Evolutionary conservation across 257 asterid species (phyloP).

Genomic region (Anisodus acutangulus): DNA sequence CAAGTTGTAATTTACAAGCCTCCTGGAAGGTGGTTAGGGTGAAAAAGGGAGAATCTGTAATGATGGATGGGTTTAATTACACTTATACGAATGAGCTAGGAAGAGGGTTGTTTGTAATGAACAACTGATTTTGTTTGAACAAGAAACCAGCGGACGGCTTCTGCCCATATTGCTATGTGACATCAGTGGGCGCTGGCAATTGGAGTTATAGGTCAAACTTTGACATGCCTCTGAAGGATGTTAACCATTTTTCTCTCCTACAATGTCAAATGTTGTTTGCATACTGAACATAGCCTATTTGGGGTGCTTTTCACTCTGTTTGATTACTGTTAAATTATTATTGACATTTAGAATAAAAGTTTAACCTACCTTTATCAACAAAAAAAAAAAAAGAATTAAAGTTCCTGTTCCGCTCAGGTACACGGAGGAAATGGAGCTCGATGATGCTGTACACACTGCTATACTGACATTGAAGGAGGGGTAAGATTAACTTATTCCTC

Average conservation of each 20-base stretch:
- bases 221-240: neutral
- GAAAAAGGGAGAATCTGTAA: constrained; percentile 10
- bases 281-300: neutral
- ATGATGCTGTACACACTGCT: constrained; percentile 99
- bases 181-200: neutral
- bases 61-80: neutral
- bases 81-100: neutral
- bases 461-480: constrained; percentile 98
- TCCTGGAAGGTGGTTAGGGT: neutral
- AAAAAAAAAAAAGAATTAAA: neutral
- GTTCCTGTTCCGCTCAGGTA: constrained; percentile 55
- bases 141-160: neutral
- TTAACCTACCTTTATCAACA: too few species aligned
- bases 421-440: constrained; percentile 97
- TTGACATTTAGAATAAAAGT: neutral
- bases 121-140: neutral
- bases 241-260: neutral
- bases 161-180: constrained; percentile 17
- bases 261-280: constrained; percentile 11
- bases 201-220: constrained; percentile 7
- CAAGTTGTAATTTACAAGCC: neutral
- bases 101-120: neutral
- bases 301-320: neutral
- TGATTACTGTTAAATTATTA: neutral
- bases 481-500: constrained; percentile 46